Evolutionary conservation across 768 basidiomycete genomes (phyloP).

Genomic region (Amanita phalloides): DNA sequence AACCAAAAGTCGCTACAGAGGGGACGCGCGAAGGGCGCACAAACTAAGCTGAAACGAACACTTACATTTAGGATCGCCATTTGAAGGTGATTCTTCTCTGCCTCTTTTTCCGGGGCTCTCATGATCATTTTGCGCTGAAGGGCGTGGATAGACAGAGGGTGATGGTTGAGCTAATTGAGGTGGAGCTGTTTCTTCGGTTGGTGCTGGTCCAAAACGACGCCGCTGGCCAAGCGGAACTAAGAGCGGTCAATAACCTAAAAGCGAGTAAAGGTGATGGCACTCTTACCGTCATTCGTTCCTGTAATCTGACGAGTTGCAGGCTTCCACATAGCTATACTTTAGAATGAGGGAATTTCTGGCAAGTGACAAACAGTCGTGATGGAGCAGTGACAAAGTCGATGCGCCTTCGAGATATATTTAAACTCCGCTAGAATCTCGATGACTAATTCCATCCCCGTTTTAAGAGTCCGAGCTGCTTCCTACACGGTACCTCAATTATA

Average conservation of each 20-base stretch:
- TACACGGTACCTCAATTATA: background rate
- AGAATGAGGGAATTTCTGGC: slow-evolving; percentile 20
- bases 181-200: slow-evolving; percentile 69
- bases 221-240: slow-evolving; percentile 75
- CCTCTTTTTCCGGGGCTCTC: slow-evolving; percentile 50
- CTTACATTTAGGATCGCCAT: slow-evolving; percentile 70
- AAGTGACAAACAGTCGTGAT: slow-evolving; percentile 19
- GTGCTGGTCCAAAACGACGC: slow-evolving; percentile 86
- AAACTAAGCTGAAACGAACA: slow-evolving; percentile 14
- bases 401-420: slow-evolving; percentile 9
- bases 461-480: background rate
- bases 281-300: slow-evolving; percentile 85
- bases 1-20: slow-evolving; percentile 22
- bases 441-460: slow-evolving; percentile 2
- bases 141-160: slow-evolving; percentile 75
- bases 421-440: slow-evolving; percentile 16
- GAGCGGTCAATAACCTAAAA: slow-evolving; percentile 8
- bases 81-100: slow-evolving; percentile 56
- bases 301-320: slow-evolving; percentile 84
- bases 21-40: slow-evolving; percentile 11
- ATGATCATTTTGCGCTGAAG: slow-evolving; percentile 35
- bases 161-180: slow-evolving; percentile 84
- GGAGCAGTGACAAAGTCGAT: slow-evolving; percentile 17
- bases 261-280: slow-evolving; percentile 4
- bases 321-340: slow-evolving; percentile 63